Evolutionary conservation across 2,329 filamentous ascomycete species (phyloP).

Genomic region (Monilinia aucupariae): DNA sequence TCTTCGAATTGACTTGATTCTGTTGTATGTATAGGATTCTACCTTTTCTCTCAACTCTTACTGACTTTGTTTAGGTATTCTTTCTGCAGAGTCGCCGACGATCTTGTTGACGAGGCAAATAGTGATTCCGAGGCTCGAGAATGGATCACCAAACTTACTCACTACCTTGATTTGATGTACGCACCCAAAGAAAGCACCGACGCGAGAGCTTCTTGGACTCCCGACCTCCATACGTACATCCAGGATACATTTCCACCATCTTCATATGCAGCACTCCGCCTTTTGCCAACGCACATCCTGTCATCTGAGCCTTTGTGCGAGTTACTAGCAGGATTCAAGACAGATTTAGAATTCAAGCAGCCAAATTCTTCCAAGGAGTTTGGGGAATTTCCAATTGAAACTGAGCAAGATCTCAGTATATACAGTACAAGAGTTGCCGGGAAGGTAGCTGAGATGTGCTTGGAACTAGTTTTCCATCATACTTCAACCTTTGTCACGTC

Average conservation of each 20-base stretch:
- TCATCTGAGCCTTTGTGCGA: slow-evolving; percentile 55
- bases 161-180: slow-evolving; percentile 53
- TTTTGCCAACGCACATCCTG: slow-evolving; percentile 54
- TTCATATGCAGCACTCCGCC: slow-evolving; percentile 45
- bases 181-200: slow-evolving; percentile 29
- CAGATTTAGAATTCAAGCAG: slow-evolving; percentile 53
- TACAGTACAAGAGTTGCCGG: slow-evolving; percentile 67
- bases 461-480: slow-evolving; percentile 61
- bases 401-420: slow-evolving; percentile 52
- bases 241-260: slow-evolving; percentile 30
- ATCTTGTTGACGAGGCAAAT: slow-evolving; percentile 62
- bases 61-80: slow-evolving; percentile 50
- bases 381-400: slow-evolving; percentile 49
- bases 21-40: slow-evolving; percentile 44
- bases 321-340: slow-evolving; percentile 63
- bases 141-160: slow-evolving; percentile 55
- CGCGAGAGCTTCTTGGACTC: slow-evolving; percentile 19
- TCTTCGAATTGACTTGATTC: slow-evolving; percentile 60
- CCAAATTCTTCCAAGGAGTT: slow-evolving; percentile 22
- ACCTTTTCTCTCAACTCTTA: too few relatives aligned
- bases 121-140: slow-evolving; percentile 46
- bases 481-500: slow-evolving; percentile 22
- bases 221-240: slow-evolving; percentile 23
- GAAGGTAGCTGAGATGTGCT: slow-evolving; percentile 63
- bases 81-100: slow-evolving; percentile 68